Base-by-base conservation (phyloP, 2,329 filamentous ascomycete genomes). In the Colletotrichum sp. region DNA sequence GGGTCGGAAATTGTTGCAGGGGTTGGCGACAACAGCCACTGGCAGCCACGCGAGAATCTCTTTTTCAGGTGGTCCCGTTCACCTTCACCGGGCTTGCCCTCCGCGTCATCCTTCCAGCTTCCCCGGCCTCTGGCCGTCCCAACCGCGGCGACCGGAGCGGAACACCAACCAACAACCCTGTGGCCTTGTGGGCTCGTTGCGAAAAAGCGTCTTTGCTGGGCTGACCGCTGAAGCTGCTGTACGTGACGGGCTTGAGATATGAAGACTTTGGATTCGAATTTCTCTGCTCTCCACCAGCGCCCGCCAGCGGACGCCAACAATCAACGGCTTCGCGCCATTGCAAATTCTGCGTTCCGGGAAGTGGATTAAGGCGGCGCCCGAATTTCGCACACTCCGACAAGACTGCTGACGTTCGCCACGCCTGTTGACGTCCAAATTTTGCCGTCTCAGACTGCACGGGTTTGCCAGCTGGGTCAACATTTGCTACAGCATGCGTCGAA, bases 1-100 rank as follows among this genome's bases (percentile, higher is more conserved):
- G 73, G 73, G 55, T 75, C 69, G 69, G 73, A 75, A 57, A 75
- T 72, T 75, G 69, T 57, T 34, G 18, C 55, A 75, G 32, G 63
- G 69, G 52, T 65, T 55, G 43, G 28, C 52, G 21, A 32, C 63
- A 60, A 43, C 63, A 68, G 26, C 34, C 65, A 57, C 65, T 69
- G 61, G 39, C 36, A 63, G 36, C 55, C 69, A 55, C 61, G 69
- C 55, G 68, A 64, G 63, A 48, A 43, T n/a, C 39, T 73, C 57
- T 63, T 16, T 10, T 34, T 43, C 39, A 69, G 65, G 65, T 52
- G n/a, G 39, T 57, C 30, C 39, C 26, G 32, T n/a, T 61, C 57
- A 61, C 57, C 57, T 24, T 61, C 57, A 61, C 43, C 32, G 10
- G 68, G 43, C 39, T 6, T 36, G 43, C 34, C 60, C 43, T 65